A percentile compares a stretch with the other conserved stretches of the same genome.
phyloP scores from a whole-genome alignment of 1,284 basidiomycete genomes.

The Cryptococcus sp. region DNA sequence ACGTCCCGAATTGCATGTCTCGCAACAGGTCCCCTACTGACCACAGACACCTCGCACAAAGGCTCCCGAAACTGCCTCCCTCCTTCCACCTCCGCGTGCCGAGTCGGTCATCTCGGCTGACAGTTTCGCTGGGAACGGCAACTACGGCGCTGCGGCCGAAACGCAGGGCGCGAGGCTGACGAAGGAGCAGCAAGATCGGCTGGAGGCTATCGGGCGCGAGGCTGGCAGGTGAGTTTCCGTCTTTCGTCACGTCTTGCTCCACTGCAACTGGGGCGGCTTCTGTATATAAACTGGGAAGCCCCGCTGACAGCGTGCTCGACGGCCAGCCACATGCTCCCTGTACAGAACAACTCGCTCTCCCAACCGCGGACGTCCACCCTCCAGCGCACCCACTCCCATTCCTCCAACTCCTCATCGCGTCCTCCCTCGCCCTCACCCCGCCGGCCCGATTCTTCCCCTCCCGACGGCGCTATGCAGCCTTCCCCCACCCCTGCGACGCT shows the following conservation, averaged over 20 bases:
- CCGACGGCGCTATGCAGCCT: constrained; percentile 5
- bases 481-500: background rate
- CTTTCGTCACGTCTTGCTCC: background rate
- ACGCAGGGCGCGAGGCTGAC: constrained; percentile 14
- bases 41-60: background rate
- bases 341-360: constrained; percentile 6
- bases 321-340: constrained; percentile 23
- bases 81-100: constrained; percentile 15
- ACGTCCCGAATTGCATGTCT: background rate
- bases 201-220: constrained; percentile 22
- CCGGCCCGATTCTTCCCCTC: constrained; percentile 11
- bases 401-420: constrained; percentile 10
- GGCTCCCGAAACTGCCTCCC: constrained; percentile 7
- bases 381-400: background rate
- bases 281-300: background rate
- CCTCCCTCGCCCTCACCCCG: constrained; percentile 12
- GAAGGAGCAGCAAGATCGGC: constrained; percentile 18
- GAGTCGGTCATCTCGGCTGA: constrained; percentile 23
- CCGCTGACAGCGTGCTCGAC: background rate
- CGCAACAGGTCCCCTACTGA: background rate
- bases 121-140: constrained; percentile 2
- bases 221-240: constrained; percentile 16
- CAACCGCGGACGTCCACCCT: constrained; percentile 2
- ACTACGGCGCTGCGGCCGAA: constrained; percentile 12
- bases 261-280: too few species aligned